Evolutionary conservation across 2,329 filamentous ascomycete species (phyloP).

Genomic region (Xylariaceae sp.): DNA sequence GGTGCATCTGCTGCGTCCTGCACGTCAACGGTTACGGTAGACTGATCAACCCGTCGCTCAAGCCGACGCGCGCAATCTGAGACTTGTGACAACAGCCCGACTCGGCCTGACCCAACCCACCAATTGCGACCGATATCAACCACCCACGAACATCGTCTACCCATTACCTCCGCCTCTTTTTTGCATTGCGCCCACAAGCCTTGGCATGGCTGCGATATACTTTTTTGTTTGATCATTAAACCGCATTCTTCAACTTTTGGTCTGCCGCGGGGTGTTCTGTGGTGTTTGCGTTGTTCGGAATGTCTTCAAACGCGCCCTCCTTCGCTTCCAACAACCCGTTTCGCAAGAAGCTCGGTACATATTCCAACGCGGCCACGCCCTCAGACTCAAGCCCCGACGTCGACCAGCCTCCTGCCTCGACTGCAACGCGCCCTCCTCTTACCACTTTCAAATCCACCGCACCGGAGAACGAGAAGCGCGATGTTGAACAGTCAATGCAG

Average conservation of each 20-base stretch:
- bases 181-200: conserved; percentile 10
- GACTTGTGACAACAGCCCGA: background rate
- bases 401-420: conserved; percentile 15
- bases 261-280: conserved; percentile 5
- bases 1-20: background rate
- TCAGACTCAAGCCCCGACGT: conserved; percentile 15
- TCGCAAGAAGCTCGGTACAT: conserved; percentile 40
- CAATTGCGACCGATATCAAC: conserved; percentile 5
- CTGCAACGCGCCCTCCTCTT: conserved; percentile 26
- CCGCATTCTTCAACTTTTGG: conserved; percentile 1
- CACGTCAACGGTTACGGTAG: background rate
- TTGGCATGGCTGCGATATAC: conserved; percentile 16
- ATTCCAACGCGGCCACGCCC: conserved; percentile 16
- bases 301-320: conserved; percentile 35
- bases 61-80: background rate
- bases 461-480: conserved; percentile 32
- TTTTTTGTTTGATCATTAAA: conserved; percentile 2
- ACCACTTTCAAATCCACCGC: conserved; percentile 33
- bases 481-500: conserved; percentile 31
- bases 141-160: background rate
- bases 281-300: conserved; percentile 21
- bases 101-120: background rate
- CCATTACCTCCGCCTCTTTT: background rate
- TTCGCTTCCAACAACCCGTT: conserved; percentile 51
- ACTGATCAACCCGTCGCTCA: background rate